Evolutionary conservation across 805 yeast genomes (phyloP).

Genomic region (Phaffomyces thermotolerans): DNA sequence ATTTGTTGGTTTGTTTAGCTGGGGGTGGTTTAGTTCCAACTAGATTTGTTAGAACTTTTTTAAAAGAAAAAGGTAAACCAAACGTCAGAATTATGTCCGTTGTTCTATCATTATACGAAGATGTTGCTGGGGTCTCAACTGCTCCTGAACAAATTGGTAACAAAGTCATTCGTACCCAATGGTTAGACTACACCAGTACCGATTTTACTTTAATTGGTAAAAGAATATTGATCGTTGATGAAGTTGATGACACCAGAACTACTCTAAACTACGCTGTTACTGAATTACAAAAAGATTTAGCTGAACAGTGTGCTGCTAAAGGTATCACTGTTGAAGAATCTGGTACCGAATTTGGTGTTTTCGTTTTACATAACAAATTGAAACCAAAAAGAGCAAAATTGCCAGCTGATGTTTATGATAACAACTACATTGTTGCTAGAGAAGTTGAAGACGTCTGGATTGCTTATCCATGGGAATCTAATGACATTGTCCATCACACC

Average conservation of each 20-base stretch:
- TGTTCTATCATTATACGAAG: conserved; percentile 87
- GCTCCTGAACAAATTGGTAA: conserved; percentile 54
- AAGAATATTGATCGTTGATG: conserved; percentile 69
- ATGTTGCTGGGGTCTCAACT: conserved; percentile 53
- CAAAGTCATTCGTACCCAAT: conserved; percentile 69
- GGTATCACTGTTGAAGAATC: conserved; percentile 36
- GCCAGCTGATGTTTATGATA: conserved; percentile 54
- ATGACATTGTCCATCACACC: conserved; percentile 68
- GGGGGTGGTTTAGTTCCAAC: conserved; percentile 99
- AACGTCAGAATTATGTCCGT: conserved; percentile 93
- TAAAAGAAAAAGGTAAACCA: conserved; percentile 81
- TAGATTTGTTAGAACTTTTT: conserved; percentile 86
- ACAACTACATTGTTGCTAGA: conserved; percentile 65
- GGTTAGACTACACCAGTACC: conserved; percentile 72
- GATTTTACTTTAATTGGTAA: conserved; percentile 55
- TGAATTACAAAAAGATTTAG: conserved; percentile 68
- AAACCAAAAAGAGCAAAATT: conserved; percentile 68
- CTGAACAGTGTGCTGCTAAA: conserved; percentile 45
- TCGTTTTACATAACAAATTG: conserved; percentile 69
- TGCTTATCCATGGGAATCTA: conserved; percentile 83
- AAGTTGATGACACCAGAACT: conserved; percentile 82
- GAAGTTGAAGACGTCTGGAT: conserved; percentile 76
- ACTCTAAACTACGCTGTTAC: conserved; percentile 73
- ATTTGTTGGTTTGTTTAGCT: conserved; percentile 90
- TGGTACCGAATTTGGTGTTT: conserved; percentile 61